Base-by-base conservation (phyloP, 306 rosid species). In the Chamaecrista fasciculata region DNA sequence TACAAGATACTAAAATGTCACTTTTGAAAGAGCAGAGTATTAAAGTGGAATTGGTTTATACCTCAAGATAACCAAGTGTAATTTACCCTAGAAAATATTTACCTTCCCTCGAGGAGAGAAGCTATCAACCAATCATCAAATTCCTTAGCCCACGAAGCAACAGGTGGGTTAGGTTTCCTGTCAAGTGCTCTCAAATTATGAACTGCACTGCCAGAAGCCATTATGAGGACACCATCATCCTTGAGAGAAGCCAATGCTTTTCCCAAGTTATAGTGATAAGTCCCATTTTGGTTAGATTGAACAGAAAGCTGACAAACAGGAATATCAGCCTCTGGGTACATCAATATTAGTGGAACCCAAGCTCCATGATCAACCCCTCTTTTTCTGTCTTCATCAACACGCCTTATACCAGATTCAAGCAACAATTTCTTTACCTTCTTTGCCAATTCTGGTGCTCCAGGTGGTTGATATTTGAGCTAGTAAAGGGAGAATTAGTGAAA, bases 311-410 rank as follows among this genome's bases (percentile, higher is more conserved):
- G 97, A 75, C 98, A 93, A 19, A 90, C 90, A n/a, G n/a, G n/a
- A n/a, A n/a, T n/a, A n/a, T n/a, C n/a, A n/a, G n/a, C n/a, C n/a
- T n/a, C n/a, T n/a, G 96, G 98, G 57, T 90, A 93, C 98, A 93
- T 93, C 44, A 92, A 46, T 64, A 81, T 51, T 2, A 93, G 87
- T 2, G 93, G 98, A 50, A 90, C 89, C 96, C 96, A 93, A 2
- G 96, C 93, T 29, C 96, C 96, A 57, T 92, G 98, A 59, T 92
- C 98, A 25, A 92, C 88, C 33, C 98, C 98, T 15, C 93, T 72
- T 6, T 75, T 84, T 15, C 6, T 66, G 59, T 87, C 91, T 62
- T 87, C 96, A 3, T 86, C 88, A 1, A 90, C 93, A 0, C 68
- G 84, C 49, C 68, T 28, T 59, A 75, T 40, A 11, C 93, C 96